phyloP scores from a whole-genome alignment of 2,329 filamentous ascomycete genomes.

The Epichloe aotearoae region DNA sequence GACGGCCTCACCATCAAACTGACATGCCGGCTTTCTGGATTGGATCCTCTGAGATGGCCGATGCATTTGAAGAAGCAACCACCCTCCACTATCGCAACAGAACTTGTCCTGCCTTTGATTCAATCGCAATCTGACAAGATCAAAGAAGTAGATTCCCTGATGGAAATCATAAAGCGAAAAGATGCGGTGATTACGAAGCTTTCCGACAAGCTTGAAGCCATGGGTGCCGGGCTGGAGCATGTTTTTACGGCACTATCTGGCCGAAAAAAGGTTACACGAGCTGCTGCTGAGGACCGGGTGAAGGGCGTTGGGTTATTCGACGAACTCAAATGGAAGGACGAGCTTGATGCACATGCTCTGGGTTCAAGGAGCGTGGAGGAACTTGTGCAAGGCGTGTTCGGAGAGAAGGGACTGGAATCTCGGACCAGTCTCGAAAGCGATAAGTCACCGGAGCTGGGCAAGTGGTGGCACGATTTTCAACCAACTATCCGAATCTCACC shows the following conservation, averaged over 20 bases:
- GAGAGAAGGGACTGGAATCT: slow-evolving; percentile 19
- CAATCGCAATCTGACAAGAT: slow-evolving; percentile 29
- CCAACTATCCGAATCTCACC: slow-evolving; percentile 15
- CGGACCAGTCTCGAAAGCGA: slow-evolving; percentile 16
- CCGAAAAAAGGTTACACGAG: slow-evolving; percentile 32
- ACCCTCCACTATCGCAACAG: slow-evolving; percentile 28
- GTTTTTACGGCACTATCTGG: slow-evolving; percentile 38
- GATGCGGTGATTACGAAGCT: slow-evolving; percentile 37
- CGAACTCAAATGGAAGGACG: slow-evolving; percentile 24
- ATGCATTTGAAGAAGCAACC: slow-evolving; percentile 39
- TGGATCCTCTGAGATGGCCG: slow-evolving; percentile 52
- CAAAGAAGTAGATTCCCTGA: slow-evolving; percentile 29
- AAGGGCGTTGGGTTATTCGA: slow-evolving; percentile 39
- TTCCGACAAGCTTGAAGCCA: slow-evolving; percentile 39
- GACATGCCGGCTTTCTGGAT: slow-evolving; percentile 48
- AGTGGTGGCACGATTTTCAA: slow-evolving; percentile 36
- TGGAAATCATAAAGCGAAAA: slow-evolving; percentile 32
- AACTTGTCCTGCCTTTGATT: slow-evolving; percentile 39
- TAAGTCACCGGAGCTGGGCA: slow-evolving; percentile 24
- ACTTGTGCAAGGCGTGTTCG: slow-evolving; percentile 31
- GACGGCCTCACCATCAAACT: slow-evolving; percentile 38
- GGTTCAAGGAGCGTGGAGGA: slow-evolving; percentile 18
- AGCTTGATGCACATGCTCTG: slow-evolving; percentile 12
- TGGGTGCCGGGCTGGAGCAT: slow-evolving; percentile 37
- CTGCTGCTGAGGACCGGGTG: slow-evolving; percentile 32